Conservation (phyloP, 2,329 filamentous ascomycete genomes). For the Phialemoniopsis sp. region DNA sequence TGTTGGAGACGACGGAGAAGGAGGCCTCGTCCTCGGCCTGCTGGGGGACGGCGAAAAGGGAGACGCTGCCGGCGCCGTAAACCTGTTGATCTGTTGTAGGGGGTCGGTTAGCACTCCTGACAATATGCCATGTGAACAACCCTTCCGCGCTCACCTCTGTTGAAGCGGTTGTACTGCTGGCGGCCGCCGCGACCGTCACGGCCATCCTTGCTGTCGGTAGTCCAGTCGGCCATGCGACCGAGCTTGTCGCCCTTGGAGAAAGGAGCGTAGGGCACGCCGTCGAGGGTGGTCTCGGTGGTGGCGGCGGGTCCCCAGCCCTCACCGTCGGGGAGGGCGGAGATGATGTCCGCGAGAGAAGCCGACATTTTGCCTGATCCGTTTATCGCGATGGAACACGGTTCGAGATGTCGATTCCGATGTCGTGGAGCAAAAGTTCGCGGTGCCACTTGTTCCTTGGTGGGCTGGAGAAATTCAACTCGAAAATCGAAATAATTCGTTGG, state of each 20-base stretch:
- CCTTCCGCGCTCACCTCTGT: slow-evolving; percentile 62
- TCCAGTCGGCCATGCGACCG: slow-evolving; percentile 99
- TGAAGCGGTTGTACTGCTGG: slow-evolving; percentile 89
- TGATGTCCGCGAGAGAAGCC: slow-evolving; percentile 50
- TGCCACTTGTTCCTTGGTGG: too few relatives aligned
- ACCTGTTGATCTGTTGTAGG: slow-evolving; percentile 77
- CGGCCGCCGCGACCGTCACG: slow-evolving; percentile 70
- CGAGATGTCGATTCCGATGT: too few relatives aligned
- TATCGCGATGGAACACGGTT: too few relatives aligned
- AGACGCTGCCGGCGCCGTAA: slow-evolving; percentile 84
- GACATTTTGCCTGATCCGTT: neutral
- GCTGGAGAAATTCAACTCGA: neutral
- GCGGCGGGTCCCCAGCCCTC: slow-evolving; percentile 85
- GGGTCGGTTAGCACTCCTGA: neutral
- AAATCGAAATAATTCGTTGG: slow-evolving; percentile 1
- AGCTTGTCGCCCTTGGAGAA: slow-evolving; percentile 99
- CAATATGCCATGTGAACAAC: neutral
- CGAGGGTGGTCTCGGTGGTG: slow-evolving; percentile 80
- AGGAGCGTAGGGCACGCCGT: slow-evolving; percentile 94
- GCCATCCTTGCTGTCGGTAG: slow-evolving; percentile 79
- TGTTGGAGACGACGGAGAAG: slow-evolving; percentile 97
- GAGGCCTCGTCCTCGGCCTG: slow-evolving; percentile 92
- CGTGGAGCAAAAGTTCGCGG: too few relatives aligned
- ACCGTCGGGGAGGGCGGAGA: slow-evolving; percentile 67
- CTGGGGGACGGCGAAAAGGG: slow-evolving; percentile 78